A percentile compares a stretch with the other conserved stretches of the same genome.
These are phyloP conservation scores for Cercospora zeina DNA, from an alignment of 2,329 filamentous ascomycete genomes.

Conservation along the genomic window DNA sequence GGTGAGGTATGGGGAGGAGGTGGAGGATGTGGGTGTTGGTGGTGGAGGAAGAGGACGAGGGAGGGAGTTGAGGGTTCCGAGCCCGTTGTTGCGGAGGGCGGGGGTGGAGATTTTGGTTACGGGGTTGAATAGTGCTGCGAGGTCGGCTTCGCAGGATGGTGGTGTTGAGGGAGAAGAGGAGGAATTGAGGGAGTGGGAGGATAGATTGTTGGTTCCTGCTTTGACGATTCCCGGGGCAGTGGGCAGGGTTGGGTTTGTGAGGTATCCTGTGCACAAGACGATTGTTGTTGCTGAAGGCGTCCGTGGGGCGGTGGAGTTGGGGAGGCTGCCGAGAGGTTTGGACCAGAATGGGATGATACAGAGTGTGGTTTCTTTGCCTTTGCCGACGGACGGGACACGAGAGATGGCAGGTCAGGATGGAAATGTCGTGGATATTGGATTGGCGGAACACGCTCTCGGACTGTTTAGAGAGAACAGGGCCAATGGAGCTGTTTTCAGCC, in stretches of 20 bases:
- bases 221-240: slow-evolving; percentile 67
- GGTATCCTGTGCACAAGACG: slow-evolving; percentile 81
- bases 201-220: slow-evolving; percentile 70
- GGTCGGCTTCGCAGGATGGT: slow-evolving; percentile 30
- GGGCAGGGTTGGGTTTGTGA: slow-evolving; percentile 65
- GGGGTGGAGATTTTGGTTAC: slow-evolving; percentile 65
- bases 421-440: slow-evolving; percentile 60
- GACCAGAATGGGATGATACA: slow-evolving; percentile 47
- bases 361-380: slow-evolving; percentile 59
- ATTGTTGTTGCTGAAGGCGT: slow-evolving; percentile 74
- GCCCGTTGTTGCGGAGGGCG: slow-evolving; percentile 60
- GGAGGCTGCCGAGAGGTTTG: slow-evolving; percentile 42
- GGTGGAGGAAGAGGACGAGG: slow-evolving; percentile 44
- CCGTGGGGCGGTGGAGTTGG: slow-evolving; percentile 61
- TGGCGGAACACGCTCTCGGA: slow-evolving; percentile 63
- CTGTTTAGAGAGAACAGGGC: slow-evolving; percentile 39
- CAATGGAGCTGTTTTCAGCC: slow-evolving; percentile 40
- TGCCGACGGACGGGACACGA: slow-evolving; percentile 26
- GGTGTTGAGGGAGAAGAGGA: slow-evolving; percentile 23
- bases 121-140: slow-evolving; percentile 51
- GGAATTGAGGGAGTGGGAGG: slow-evolving; percentile 49
- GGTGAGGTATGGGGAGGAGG: slow-evolving; percentile 55
- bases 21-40: slow-evolving; percentile 45
- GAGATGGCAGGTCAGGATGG: neutral
- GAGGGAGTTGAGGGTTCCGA: slow-evolving; percentile 63